A percentile compares a stretch with the other conserved stretches of the same genome.
Conservation (phyloP, 2,329 filamentous ascomycete genomes). For the Dactylellina sp. region DNA sequence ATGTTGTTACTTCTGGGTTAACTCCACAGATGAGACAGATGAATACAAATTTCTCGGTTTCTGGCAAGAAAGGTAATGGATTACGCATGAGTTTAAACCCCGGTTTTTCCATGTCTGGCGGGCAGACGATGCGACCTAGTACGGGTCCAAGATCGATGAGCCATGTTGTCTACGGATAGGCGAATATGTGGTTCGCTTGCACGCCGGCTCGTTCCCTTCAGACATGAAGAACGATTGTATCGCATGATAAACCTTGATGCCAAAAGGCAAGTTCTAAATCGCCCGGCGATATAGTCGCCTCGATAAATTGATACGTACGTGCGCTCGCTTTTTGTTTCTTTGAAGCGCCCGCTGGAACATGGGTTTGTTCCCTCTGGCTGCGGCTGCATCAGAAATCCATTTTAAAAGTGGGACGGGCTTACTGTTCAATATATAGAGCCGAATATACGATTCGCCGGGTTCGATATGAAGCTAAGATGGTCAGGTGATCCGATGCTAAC, state of each 20-base stretch:
- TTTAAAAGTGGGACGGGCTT: background rate
- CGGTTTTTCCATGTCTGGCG: constrained; percentile 22
- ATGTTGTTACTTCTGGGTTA: constrained; percentile 46
- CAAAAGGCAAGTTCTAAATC: background rate
- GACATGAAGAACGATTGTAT: background rate
- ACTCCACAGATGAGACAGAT: constrained; percentile 55
- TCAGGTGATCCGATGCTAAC: background rate
- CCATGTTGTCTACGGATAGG: constrained; percentile 47
- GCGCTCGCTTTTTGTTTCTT: too few species aligned
- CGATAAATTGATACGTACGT: too few species aligned
- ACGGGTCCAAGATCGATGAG: constrained; percentile 49
- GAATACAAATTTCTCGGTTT: constrained; percentile 50
- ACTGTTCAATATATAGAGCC: background rate
- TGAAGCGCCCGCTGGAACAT: constrained; percentile 11
- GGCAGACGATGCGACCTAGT: constrained; percentile 39
- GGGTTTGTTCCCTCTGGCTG: background rate
- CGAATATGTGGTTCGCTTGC: background rate
- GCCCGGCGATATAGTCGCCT: too few species aligned
- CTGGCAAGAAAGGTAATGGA: constrained; percentile 52
- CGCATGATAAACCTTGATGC: too few species aligned
- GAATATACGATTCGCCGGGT: too few species aligned
- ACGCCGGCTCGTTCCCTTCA: background rate
- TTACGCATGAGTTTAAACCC: constrained; percentile 48
- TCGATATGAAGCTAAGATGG: too few species aligned
- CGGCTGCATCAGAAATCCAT: constrained; percentile 7